Percentiles rank a stretch among this genome's conserved stretches.
Conservation (phyloP, 805 yeast species). For the Schwanniomyces occidentalis region DNA sequence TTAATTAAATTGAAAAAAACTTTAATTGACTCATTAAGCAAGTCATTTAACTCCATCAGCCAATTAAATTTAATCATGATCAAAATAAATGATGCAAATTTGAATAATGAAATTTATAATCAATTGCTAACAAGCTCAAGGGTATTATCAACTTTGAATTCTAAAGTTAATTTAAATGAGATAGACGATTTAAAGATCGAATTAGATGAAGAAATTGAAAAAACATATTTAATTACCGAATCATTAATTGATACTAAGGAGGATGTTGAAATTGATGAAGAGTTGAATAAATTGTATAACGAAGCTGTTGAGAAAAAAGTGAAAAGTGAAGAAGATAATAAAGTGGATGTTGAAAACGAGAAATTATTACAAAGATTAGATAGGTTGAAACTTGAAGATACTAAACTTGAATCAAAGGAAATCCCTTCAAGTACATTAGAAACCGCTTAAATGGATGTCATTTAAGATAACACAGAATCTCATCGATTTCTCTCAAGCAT, state of each 20-base stretch:
- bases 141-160: conserved; percentile 29
- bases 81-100: conserved; percentile 37
- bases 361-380: conserved; percentile 14
- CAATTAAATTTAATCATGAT: conserved; percentile 25
- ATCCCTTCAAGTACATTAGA: conserved; percentile 5
- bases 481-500: no score
- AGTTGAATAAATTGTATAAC: conserved; percentile 5
- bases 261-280: conserved; percentile 29
- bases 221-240: conserved; percentile 27
- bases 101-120: conserved; percentile 24
- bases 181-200: conserved; percentile 27
- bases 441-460: no score
- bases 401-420: no score
- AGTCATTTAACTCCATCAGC: conserved; percentile 13
- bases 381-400: conserved; percentile 5
- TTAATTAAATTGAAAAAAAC: conserved; percentile 16
- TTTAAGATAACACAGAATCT: no score
- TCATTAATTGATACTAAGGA: conserved; percentile 15
- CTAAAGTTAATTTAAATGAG: conserved; percentile 24
- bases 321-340: conserved; percentile 3
- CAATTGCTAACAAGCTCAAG: conserved; percentile 26
- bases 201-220: conserved; percentile 29
- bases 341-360: no score
- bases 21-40: conserved; percentile 17
- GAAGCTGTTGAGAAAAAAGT: conserved; percentile 4